Evolutionary conservation across 768 basidiomycete species (phyloP).

Genomic region (Trametes cubensis): DNA sequence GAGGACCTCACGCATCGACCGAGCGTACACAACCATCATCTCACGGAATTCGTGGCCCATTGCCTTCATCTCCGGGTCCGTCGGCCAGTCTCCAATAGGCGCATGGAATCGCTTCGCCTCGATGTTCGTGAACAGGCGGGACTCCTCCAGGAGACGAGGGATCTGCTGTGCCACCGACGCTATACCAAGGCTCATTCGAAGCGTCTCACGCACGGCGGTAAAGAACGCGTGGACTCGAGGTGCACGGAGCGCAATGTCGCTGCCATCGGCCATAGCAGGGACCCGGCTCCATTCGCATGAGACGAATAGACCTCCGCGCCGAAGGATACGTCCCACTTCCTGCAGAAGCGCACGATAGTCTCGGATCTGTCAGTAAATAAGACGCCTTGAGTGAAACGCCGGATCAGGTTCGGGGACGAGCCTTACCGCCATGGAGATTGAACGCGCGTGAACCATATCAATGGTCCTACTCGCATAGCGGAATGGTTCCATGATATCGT

Average conservation of each 20-base stretch:
- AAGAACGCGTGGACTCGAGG: constrained; percentile 38
- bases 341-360: constrained; percentile 55
- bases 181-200: constrained; percentile 40
- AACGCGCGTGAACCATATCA: constrained; percentile 70
- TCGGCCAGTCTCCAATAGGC: constrained; percentile 61
- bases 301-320: constrained; percentile 70
- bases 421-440: constrained; percentile 60
- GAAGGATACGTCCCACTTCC: constrained; percentile 66
- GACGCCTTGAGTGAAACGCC: constrained; percentile 22
- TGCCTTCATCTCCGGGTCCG: constrained; percentile 33
- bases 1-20: constrained; percentile 54
- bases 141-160: constrained; percentile 40
- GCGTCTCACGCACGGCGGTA: constrained; percentile 43
- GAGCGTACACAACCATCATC: constrained; percentile 45
- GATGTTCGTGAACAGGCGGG: constrained; percentile 47
- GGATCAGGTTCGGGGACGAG: neutral
- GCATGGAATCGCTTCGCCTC: constrained; percentile 40
- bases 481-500: constrained; percentile 56
- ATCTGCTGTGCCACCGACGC: constrained; percentile 42
- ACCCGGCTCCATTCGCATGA: constrained; percentile 61
- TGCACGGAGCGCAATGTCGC: constrained; percentile 16
- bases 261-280: constrained; percentile 40
- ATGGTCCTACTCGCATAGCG: constrained; percentile 58
- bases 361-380: constrained; percentile 47
- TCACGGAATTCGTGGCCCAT: constrained; percentile 49